Base-by-base conservation (phyloP, 441 rosid species). In the Aleurites moluccanus region DNA sequence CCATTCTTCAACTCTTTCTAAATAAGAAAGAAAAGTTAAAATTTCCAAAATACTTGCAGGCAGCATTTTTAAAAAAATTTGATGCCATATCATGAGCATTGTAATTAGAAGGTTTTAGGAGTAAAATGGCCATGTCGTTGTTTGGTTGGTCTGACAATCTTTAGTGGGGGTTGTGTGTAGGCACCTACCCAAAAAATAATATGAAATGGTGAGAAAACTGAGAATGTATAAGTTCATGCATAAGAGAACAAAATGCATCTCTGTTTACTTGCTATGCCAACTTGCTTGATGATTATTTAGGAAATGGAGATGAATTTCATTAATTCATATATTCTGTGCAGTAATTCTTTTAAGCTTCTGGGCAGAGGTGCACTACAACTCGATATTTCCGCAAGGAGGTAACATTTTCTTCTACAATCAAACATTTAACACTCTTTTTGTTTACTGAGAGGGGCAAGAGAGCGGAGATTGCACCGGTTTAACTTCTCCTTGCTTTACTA, bases 361-460 rank as follows among this genome's bases (percentile, higher is more conserved):
- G 91, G 91, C 91, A 20, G 91, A 87, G 84, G 91, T 89, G 78
- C 93, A 87, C 67, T 89, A 89, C 84, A 89, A 89, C 79, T 89
- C 91, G 50, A 89, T 89, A 67, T 70, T 79, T 71, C 86, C 86
- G 10, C 79, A 81, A 69, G 89, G 84, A 84, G 90, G 90, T 88
- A 83, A 52, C 25, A 9, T 59, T 42, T 13, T 40, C 71, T 67
- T 2, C n/a, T 67, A 2, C n/a, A 57, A 25, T 23, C 21, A 52
- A 52, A 52, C n/a, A 18, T 52, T 16, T 16, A 18, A 16, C 56
- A 3, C 56, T 52, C 2, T 4, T 52, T 52, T 15, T 16, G 59
- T 69, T 69, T 27, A 45, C 15, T 4, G 56, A 52, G 21, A 18
- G 21, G 21, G 7, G 7, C 20, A 52, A 8, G 55, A 38, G 21